Conservation (phyloP, 2,329 filamentous ascomycete species). For the Calonectria pteridis region DNA sequence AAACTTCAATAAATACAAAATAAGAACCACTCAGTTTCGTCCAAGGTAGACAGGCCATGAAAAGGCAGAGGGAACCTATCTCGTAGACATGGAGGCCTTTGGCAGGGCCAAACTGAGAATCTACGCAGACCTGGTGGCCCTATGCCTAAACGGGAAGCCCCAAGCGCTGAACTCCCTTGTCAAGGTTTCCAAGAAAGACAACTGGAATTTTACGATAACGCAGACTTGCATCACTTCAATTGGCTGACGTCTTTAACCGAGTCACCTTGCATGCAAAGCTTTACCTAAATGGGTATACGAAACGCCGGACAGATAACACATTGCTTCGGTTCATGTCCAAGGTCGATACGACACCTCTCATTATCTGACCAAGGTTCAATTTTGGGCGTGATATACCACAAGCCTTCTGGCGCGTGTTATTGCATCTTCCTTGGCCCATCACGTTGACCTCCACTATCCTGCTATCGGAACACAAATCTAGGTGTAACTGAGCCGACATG, state of each 20-base stretch:
- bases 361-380: not conserved
- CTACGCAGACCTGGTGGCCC: no score
- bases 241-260: not conserved
- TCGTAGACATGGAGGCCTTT: no score
- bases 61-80: no score
- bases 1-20: no score
- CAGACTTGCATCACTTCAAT: not conserved
- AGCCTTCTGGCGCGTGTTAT: not conserved
- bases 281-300: not conserved
- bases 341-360: not conserved
- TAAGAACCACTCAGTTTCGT: no score
- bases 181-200: not conserved
- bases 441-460: not conserved
- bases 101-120: no score
- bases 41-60: no score
- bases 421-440: not conserved
- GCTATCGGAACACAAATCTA: not conserved
- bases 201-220: not conserved
- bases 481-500: not conserved
- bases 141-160: not conserved
- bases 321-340: not conserved
- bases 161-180: not conserved
- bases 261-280: not conserved
- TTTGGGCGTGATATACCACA: not conserved
- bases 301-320: not conserved